These are phyloP conservation scores for Ceratobasidium sp. DNA, from an alignment of 1,284 basidiomycete species.

Conservation along the genomic window DNA sequence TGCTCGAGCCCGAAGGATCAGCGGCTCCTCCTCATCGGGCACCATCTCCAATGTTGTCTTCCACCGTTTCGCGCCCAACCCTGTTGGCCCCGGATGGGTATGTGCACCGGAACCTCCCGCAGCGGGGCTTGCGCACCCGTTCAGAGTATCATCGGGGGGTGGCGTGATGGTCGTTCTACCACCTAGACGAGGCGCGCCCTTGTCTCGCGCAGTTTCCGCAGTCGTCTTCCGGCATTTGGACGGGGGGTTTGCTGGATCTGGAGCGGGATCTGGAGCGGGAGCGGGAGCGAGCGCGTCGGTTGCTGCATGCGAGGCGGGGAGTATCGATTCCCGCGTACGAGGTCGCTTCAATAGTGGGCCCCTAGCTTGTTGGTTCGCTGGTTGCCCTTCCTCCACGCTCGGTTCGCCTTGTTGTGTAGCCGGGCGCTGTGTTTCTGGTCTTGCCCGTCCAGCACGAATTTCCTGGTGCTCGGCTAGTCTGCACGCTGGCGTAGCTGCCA, in stretches of 20 bases:
- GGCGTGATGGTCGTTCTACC: neutral
- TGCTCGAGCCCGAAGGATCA: neutral
- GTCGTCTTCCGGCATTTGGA: neutral
- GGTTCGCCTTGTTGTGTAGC: too few species aligned
- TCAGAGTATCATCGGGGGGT: neutral
- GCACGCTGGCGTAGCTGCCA: slow-evolving; percentile 3
- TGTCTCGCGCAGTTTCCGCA: neutral
- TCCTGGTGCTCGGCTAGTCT: neutral
- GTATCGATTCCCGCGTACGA: neutral
- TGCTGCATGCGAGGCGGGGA: neutral
- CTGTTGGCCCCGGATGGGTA: too few species aligned
- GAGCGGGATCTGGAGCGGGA: too few species aligned
- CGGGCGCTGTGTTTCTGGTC: too few species aligned
- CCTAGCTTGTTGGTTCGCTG: too few species aligned
- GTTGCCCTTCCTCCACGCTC: too few species aligned
- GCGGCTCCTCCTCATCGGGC: neutral
- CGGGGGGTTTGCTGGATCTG: neutral
- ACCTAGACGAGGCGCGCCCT: neutral
- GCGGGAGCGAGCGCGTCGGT: neutral
- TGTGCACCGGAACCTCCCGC: too few species aligned
- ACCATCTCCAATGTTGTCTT: neutral
- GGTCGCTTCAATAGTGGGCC: too few species aligned
- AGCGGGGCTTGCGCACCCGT: neutral
- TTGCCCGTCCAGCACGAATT: neutral
- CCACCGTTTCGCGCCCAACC: neutral